Percentiles rank a stretch among this genome's conserved stretches.
Evolutionary conservation across 768 basidiomycete genomes (phyloP).

Genomic region (Clathrus columnatus): DNA sequence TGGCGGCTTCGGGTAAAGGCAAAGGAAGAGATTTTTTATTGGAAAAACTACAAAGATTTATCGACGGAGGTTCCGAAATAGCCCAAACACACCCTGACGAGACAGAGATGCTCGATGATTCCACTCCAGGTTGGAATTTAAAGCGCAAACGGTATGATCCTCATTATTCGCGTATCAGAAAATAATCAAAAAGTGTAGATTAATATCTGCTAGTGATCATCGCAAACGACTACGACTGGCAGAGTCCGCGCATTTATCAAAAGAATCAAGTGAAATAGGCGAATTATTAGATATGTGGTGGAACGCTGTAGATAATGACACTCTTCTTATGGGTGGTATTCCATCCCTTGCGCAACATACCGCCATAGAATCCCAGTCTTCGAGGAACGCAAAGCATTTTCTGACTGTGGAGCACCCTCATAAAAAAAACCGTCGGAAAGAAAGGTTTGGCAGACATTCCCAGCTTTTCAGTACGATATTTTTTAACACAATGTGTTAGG

Average conservation of each 20-base stretch:
- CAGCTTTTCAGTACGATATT: background rate
- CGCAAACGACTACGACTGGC: slow-evolving; percentile 44
- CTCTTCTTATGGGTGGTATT: slow-evolving; percentile 54
- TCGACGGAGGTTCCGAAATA: background rate
- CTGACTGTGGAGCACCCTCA: background rate
- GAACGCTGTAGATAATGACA: slow-evolving; percentile 56
- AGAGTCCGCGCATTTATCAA: background rate
- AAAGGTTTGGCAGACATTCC: background rate
- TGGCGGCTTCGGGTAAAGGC: background rate
- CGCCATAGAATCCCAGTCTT: slow-evolving; percentile 30
- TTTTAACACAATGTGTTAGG: slow-evolving; percentile 17
- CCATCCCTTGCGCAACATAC: slow-evolving; percentile 33
- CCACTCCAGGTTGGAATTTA: slow-evolving; percentile 29
- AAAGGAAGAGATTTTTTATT: slow-evolving; percentile 1
- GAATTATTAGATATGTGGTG: slow-evolving; percentile 51
- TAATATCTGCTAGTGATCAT: slow-evolving; percentile 21
- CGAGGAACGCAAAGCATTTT: slow-evolving; percentile 16
- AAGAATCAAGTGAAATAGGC: background rate
- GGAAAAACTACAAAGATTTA: background rate
- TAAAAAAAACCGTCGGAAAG: background rate
- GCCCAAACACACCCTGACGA: background rate
- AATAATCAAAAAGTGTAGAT: background rate
- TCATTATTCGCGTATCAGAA: slow-evolving; percentile 12
- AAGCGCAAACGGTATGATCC: slow-evolving; percentile 52
- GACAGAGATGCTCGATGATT: background rate